Conservation (phyloP, 805 yeast genomes). For the Candida argentea region DNA sequence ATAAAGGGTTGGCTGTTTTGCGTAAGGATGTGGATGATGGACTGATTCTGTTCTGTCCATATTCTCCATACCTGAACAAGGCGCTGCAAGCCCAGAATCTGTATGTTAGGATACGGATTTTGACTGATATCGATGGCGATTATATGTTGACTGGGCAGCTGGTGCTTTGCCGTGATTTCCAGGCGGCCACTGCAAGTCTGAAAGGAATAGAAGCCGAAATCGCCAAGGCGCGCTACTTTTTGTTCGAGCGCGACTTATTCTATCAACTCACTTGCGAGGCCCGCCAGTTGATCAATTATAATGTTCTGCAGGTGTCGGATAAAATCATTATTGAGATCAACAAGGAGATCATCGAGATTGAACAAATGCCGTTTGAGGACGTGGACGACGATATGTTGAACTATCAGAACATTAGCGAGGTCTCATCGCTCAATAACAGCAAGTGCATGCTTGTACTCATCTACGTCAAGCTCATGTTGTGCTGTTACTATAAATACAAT, state of each 20-base stretch:
- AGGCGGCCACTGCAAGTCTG: constrained; percentile 7
- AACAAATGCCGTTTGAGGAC: constrained; percentile 39
- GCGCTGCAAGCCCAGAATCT: constrained; percentile 29
- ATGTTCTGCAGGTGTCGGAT: constrained; percentile 55
- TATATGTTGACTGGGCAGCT: constrained; percentile 52
- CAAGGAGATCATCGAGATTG: constrained; percentile 63
- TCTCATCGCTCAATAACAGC: constrained; percentile 21
- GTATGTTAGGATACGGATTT: constrained; percentile 50
- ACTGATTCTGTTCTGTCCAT: constrained; percentile 23
- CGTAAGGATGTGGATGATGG: constrained; percentile 35
- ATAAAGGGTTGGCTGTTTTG: constrained; percentile 68
- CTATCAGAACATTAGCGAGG: constrained; percentile 20
- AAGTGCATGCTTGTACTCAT: constrained; percentile 46
- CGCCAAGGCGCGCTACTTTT: constrained; percentile 54
- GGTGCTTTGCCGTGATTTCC: constrained; percentile 13
- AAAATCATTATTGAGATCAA: constrained; percentile 56
- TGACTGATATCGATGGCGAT: constrained; percentile 45
- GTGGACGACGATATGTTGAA: constrained; percentile 28
- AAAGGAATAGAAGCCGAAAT: constrained; percentile 49
- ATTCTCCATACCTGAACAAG: constrained; percentile 18
- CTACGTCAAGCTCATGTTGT: constrained; percentile 50
- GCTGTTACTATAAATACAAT: constrained; percentile 44
- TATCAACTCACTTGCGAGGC: constrained; percentile 73
- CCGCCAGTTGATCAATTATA: constrained; percentile 51
- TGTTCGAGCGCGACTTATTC: constrained; percentile 87